Evolutionary conservation across 345 rosid species (phyloP), one percentile per base, ranked within the genome.

Genomic region (Eucalyptus curtisii): DNA sequence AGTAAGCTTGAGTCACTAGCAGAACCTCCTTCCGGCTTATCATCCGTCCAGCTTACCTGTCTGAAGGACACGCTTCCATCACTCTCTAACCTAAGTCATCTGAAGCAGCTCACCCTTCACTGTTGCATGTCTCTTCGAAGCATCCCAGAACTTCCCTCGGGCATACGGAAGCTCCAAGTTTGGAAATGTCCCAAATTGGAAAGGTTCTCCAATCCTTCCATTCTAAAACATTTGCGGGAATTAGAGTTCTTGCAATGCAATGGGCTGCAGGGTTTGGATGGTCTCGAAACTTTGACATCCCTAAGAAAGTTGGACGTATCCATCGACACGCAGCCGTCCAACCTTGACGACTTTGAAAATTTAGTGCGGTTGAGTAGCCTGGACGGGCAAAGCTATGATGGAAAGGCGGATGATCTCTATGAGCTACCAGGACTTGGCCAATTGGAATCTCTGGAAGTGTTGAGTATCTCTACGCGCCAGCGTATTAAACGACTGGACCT

Each of bases 331-430:
- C 0, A 52, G 22, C 8, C 8, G 55, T 52, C 55, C 55, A 52
- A 52, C 55, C 22, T 52, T 17, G 8, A 50, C 2, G 10, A 47
- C 49, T 47, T 9, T 8, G 49, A 47, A 47, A 4, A 9, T 47
- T 47, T 10, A 47, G 49, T 2, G 49, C 11, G 1, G 49, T 7
- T 47, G 49, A 47, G 2, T 1, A 2, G 2, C 49, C 11, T 8
- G 49, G 49, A 47, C 12, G 3, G 2, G 49, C 49, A 47, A 10
- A 47, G 49, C 17, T 13, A 4, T 5, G 52, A 14, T 49, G 6
- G 5, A 5, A 4, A 49, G 49, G 49, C 10, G 49, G 52, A 49
- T 49, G 5, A 49, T 49, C 52, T 49, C 16, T 6, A 13, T 49
- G 52, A 13, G 52, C 14, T 49, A 49, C 16, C 16, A 13, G 52